A percentile compares a stretch with the other conserved stretches of the same genome.
phyloP scores from a whole-genome alignment of 2,329 filamentous ascomycete genomes.

The Bipolaris gigantea region DNA sequence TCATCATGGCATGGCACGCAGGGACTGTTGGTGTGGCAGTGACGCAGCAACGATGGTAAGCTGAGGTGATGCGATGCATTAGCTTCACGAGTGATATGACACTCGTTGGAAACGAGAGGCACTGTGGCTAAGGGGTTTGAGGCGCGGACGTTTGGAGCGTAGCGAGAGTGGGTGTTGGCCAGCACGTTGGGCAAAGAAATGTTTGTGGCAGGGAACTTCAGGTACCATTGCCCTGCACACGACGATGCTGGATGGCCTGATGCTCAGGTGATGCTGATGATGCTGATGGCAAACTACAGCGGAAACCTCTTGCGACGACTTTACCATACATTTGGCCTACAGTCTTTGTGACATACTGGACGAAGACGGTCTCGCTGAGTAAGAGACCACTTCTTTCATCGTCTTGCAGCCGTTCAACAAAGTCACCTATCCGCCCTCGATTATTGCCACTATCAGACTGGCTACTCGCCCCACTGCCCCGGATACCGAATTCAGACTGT shows the following conservation, averaged over 20 bases:
- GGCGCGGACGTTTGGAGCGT: background rate
- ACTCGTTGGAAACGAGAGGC: background rate
- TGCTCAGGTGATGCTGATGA: background rate
- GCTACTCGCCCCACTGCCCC: background rate
- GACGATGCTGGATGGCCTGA: background rate
- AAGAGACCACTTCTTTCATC: background rate
- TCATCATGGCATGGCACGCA: slow-evolving; percentile 1
- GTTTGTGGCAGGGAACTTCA: background rate
- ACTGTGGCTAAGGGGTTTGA: background rate
- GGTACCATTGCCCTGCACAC: background rate
- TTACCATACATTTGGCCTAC: background rate
- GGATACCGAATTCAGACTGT: background rate
- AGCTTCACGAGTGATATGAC: background rate
- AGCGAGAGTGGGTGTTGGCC: background rate
- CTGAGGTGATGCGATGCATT: slow-evolving; percentile 1
- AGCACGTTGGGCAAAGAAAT: slow-evolving; percentile 1
- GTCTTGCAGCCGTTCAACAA: background rate
- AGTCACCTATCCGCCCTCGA: background rate
- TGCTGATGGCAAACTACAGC: too few species aligned
- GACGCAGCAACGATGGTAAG: background rate
- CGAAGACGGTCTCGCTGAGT: background rate
- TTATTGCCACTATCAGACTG: background rate
- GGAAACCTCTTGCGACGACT: background rate
- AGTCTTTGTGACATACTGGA: background rate
- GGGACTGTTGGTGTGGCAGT: background rate